Percentiles rank a stretch among this genome's conserved stretches.
Conservation (phyloP, 116 monocot genomes). For the Papilionanthe hybrid region DNA sequence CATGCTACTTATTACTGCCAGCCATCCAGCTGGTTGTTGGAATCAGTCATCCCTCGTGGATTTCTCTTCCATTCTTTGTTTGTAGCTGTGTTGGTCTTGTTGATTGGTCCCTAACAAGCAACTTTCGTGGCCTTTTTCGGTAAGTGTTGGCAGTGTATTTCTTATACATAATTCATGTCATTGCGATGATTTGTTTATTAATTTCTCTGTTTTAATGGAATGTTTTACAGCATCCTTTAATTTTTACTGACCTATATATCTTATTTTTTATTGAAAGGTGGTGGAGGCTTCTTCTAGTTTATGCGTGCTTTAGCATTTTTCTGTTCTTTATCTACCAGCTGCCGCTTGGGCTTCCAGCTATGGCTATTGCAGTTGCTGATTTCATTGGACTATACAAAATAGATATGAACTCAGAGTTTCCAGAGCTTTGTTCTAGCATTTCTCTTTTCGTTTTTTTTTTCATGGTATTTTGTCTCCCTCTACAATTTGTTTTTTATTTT, state of each 20-base stretch:
- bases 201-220: not conserved
- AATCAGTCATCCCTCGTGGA: constrained; percentile 91
- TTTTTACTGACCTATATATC: not conserved
- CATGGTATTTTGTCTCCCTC: constrained; percentile 43
- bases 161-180: not conserved
- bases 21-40: constrained; percentile 84
- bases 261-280: constrained; percentile 45
- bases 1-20: constrained; percentile 74
- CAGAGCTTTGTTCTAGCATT: constrained; percentile 62
- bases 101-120: constrained; percentile 94
- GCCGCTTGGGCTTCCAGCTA: constrained; percentile 54
- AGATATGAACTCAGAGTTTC: constrained; percentile 52
- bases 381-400: constrained; percentile 91
- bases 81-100: constrained; percentile 95
- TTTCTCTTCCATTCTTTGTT: constrained; percentile 85
- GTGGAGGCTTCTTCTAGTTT: constrained; percentile 78
- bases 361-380: constrained; percentile 46
- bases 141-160: constrained; percentile 15
- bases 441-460: constrained; percentile 69
- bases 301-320: constrained; percentile 76
- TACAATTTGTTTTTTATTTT: not conserved
- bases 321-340: constrained; percentile 83
- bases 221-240: not conserved
- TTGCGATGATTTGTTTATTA: not conserved
- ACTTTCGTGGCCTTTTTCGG: constrained; percentile 92